A percentile compares a stretch with the other conserved stretches of the same genome.
These are phyloP conservation scores for Blyttiomyces sp. DNA, from an alignment of 371 early-diverging fungal genomes.

Conservation along the genomic window DNA sequence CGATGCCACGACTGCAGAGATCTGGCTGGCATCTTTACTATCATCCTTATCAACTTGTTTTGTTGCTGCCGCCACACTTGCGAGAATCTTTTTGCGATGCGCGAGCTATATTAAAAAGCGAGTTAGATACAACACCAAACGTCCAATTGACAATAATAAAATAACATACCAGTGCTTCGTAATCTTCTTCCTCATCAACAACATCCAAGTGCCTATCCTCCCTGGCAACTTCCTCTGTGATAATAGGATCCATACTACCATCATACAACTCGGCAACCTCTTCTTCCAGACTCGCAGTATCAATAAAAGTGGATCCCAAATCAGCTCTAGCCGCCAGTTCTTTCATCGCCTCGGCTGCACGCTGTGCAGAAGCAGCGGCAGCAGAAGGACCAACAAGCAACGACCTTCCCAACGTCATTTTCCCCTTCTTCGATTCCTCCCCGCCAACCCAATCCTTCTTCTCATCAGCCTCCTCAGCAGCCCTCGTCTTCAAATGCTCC, in stretches of 20 bases:
- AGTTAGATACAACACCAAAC: too few relatives aligned
- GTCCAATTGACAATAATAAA: background rate
- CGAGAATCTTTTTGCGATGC: slow-evolving; percentile 7
- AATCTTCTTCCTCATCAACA: slow-evolving; percentile 62
- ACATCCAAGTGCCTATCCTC: slow-evolving; percentile 59
- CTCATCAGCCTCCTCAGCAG: slow-evolving; percentile 52
- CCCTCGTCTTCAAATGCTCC: slow-evolving; percentile 63
- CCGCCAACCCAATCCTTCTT: background rate
- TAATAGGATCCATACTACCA: slow-evolving; percentile 65
- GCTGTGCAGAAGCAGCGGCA: slow-evolving; percentile 13
- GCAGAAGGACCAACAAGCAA: slow-evolving; percentile 9
- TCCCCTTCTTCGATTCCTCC: background rate
- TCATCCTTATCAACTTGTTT: background rate
- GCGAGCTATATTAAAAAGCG: slow-evolving; percentile 2
- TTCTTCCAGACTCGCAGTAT: slow-evolving; percentile 5
- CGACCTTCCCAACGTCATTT: slow-evolving; percentile 8
- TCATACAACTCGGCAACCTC: slow-evolving; percentile 43
- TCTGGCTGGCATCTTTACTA: too few relatives aligned
- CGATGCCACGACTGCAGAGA: too few relatives aligned
- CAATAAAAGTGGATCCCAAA: background rate
- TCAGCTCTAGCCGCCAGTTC: slow-evolving; percentile 43
- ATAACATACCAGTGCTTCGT: slow-evolving; percentile 55
- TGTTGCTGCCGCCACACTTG: background rate
- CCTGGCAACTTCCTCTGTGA: slow-evolving; percentile 42
- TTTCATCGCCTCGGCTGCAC: slow-evolving; percentile 64